Percentiles rank a stretch among this genome's conserved stretches.
These are phyloP conservation scores for Fusarium subtropicale DNA, from an alignment of 2,329 filamentous ascomycete species.

Conservation along the genomic window DNA sequence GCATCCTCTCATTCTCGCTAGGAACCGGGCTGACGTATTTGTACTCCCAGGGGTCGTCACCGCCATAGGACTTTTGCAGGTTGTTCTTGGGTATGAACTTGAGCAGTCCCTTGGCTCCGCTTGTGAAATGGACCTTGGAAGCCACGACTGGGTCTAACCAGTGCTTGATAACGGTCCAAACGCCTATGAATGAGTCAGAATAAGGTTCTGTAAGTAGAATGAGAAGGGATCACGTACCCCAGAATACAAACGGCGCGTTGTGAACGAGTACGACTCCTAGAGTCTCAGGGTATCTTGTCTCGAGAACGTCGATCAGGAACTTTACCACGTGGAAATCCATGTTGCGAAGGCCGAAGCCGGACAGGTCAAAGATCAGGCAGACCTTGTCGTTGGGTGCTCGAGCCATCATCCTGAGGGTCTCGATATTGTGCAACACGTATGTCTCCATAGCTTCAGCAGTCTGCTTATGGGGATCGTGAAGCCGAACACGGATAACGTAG, in stretches of 20 bases:
- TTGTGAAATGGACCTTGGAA: constrained; percentile 77
- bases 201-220: background rate
- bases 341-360: constrained; percentile 75
- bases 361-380: constrained; percentile 76
- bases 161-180: constrained; percentile 74
- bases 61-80: constrained; percentile 70
- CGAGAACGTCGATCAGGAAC: constrained; percentile 83
- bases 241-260: constrained; percentile 80
- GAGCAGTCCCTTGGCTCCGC: constrained; percentile 69
- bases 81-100: constrained; percentile 70
- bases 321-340: constrained; percentile 83
- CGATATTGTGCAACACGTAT: constrained; percentile 56
- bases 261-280: constrained; percentile 78
- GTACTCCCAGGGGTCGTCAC: constrained; percentile 74
- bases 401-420: constrained; percentile 50
- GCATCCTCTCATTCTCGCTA: constrained; percentile 67
- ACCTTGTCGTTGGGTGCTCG: constrained; percentile 35
- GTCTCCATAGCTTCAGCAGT: constrained; percentile 52
- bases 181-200: constrained; percentile 40
- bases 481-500: constrained; percentile 50
- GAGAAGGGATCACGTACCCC: constrained; percentile 43
- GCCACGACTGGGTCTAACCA: constrained; percentile 83
- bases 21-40: constrained; percentile 69
- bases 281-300: constrained; percentile 82
- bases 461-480: constrained; percentile 49